Evolutionary conservation across 345 rosid genomes (phyloP).

Genomic region (Lepidium didymum): DNA sequence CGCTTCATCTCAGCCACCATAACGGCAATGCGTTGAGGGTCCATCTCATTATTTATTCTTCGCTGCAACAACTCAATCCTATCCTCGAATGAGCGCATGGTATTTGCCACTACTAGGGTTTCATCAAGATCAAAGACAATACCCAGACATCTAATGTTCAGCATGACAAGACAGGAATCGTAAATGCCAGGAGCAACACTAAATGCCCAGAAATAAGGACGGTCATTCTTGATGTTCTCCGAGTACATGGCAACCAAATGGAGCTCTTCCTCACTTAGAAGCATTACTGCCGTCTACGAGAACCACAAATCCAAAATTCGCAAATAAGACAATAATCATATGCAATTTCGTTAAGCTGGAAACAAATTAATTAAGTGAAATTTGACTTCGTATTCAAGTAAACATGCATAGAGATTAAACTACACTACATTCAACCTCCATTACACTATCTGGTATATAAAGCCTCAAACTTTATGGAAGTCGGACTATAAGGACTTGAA

Average conservation of each 20-base stretch:
- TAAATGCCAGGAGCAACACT: constrained; percentile 64
- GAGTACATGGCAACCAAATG: constrained; percentile 94
- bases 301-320: constrained; percentile 1
- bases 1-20: constrained; percentile 83
- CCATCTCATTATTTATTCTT: constrained; percentile 65
- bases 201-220: constrained; percentile 94
- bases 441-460: background rate
- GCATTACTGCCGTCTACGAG: constrained; percentile 86
- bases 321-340: background rate
- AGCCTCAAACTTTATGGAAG: constrained; percentile 7
- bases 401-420: background rate
- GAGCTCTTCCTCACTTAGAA: constrained; percentile 68
- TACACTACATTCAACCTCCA: background rate
- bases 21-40: constrained; percentile 62
- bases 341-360: background rate
- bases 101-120: constrained; percentile 92
- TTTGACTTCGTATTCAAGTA: background rate
- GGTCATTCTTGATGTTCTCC: constrained; percentile 36
- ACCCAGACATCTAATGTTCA: constrained; percentile 90
- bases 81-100: constrained; percentile 94
- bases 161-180: constrained; percentile 73
- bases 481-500: background rate
- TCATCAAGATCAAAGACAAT: constrained; percentile 99
- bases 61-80: constrained; percentile 74
- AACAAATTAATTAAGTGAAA: background rate